phyloP scores from a whole-genome alignment of 2,329 filamentous ascomycete genomes.

The Trichoderma sp. region DNA sequence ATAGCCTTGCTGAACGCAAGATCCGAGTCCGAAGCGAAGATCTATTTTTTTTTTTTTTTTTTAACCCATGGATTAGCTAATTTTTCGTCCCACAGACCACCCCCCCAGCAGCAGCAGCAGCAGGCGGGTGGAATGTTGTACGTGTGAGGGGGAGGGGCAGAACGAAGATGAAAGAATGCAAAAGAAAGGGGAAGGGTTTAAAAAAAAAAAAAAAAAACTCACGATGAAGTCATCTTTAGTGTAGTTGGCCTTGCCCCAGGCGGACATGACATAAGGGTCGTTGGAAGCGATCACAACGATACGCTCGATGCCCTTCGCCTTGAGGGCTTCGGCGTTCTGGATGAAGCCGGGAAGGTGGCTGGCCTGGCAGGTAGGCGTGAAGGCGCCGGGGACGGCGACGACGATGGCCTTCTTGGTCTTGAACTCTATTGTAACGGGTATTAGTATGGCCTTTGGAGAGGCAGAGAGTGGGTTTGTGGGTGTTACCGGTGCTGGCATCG shows the following conservation, averaged over 20 bases:
- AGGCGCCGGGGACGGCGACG: slow-evolving; percentile 64
- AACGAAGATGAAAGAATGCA: not conserved
- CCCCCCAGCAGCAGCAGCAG: not conserved
- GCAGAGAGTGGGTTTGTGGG: not conserved
- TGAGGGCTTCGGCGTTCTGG: slow-evolving; percentile 65
- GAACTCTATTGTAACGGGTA: slow-evolving; percentile 41
- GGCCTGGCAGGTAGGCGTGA: slow-evolving; percentile 83
- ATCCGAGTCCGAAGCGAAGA: slow-evolving; percentile 71
- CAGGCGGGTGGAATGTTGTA: no score
- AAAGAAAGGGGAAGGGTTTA: not conserved
- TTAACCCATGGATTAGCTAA: not conserved
- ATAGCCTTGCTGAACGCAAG: slow-evolving; percentile 73
- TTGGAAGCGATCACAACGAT: slow-evolving; percentile 81
- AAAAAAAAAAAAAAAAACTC: slow-evolving; percentile 27
- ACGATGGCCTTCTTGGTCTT: slow-evolving; percentile 55
- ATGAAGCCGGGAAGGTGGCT: slow-evolving; percentile 80
- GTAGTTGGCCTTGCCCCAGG: slow-evolving; percentile 84
- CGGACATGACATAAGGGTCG: slow-evolving; percentile 83
- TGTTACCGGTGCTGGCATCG: slow-evolving; percentile 70
- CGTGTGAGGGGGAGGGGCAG: not conserved
- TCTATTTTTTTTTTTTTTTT: slow-evolving; percentile 37
- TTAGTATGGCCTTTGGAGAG: not conserved
- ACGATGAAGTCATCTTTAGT: slow-evolving; percentile 65
- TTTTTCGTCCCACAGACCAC: not conserved
- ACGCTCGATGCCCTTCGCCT: slow-evolving; percentile 76